Percentiles rank a stretch among this genome's conserved stretches.
These are phyloP conservation scores for Chaetoceros tenuissimus DNA, from an alignment of 108 stramenopile species.

Conservation along the genomic window DNA sequence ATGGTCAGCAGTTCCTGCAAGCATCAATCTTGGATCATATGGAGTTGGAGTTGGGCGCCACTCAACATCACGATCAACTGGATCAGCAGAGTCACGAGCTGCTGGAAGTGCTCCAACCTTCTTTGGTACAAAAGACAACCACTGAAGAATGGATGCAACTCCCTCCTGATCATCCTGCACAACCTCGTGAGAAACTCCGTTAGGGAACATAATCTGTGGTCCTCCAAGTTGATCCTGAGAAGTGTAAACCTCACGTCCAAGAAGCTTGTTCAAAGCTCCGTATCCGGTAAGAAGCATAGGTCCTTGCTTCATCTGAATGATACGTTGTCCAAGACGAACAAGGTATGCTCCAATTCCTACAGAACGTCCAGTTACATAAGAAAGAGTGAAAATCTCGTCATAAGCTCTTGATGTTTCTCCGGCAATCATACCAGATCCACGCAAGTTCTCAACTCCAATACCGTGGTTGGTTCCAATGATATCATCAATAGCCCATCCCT, in stretches of 20 bases:
- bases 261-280: conserved; percentile 95
- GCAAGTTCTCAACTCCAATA: conserved; percentile 97
- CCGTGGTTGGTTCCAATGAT: conserved; percentile 93
- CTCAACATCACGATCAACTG: conserved; percentile 80
- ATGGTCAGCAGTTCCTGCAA: conserved; percentile 65
- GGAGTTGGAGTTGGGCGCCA: conserved; percentile 86
- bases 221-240: conserved; percentile 98
- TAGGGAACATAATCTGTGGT: conserved; percentile 96
- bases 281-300: conserved; percentile 94
- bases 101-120: conserved; percentile 66
- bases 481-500: conserved; percentile 87
- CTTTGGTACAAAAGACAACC: conserved; percentile 95
- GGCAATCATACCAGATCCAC: conserved; percentile 97
- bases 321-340: conserved; percentile 88
- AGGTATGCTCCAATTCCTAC: conserved; percentile 95
- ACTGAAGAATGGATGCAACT: conserved; percentile 79
- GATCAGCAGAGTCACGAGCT: conserved; percentile 69
- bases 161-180: conserved; percentile 93
- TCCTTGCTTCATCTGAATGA: conserved; percentile 88
- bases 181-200: conserved; percentile 90
- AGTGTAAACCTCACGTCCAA: conserved; percentile 94
- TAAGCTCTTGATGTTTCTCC: conserved; percentile 95
- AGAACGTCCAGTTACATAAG: conserved; percentile 93
- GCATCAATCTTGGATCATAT: conserved; percentile 94
- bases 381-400: conserved; percentile 95